Evolutionary conservation across 257 asterid species (phyloP).

Genomic region (Nemophila menziesii): DNA sequence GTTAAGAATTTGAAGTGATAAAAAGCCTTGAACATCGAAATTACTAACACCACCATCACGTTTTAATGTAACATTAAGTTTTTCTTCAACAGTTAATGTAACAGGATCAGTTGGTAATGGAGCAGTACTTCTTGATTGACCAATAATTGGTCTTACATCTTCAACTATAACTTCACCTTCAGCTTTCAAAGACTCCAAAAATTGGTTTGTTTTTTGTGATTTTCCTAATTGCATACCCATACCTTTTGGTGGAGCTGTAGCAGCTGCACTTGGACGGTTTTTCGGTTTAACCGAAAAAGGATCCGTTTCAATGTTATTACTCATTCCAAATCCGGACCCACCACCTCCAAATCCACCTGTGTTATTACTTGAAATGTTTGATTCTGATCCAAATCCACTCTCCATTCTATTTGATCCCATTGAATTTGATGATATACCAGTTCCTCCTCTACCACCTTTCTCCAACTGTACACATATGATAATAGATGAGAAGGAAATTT

Average conservation of each 20-base stretch:
- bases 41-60: conserved; percentile 79
- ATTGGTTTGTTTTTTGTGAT: conserved; percentile 67
- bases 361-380: conserved; percentile 27
- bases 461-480: conserved; percentile 34
- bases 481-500: neutral
- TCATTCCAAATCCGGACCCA: conserved; percentile 52
- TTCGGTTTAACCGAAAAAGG: conserved; percentile 52
- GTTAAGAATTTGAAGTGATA: conserved; percentile 72
- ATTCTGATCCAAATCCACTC: conserved; percentile 65
- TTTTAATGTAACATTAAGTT: conserved; percentile 54
- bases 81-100: conserved; percentile 77
- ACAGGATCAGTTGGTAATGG: conserved; percentile 76
- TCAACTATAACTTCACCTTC: conserved; percentile 83
- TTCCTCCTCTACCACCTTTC: conserved; percentile 69
- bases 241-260: conserved; percentile 80
- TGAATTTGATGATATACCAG: conserved; percentile 54
- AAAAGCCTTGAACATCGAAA: conserved; percentile 79
- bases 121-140: conserved; percentile 61
- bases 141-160: conserved; percentile 68
- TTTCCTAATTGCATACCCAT: conserved; percentile 88
- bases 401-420: conserved; percentile 71
- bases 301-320: conserved; percentile 60
- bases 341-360: conserved; percentile 28
- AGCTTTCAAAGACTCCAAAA: conserved; percentile 82
- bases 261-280: conserved; percentile 70